These are phyloP conservation scores for Herpotrichia juniperi DNA, from an alignment of 2,329 filamentous ascomycete species.

Conservation along the genomic window DNA sequence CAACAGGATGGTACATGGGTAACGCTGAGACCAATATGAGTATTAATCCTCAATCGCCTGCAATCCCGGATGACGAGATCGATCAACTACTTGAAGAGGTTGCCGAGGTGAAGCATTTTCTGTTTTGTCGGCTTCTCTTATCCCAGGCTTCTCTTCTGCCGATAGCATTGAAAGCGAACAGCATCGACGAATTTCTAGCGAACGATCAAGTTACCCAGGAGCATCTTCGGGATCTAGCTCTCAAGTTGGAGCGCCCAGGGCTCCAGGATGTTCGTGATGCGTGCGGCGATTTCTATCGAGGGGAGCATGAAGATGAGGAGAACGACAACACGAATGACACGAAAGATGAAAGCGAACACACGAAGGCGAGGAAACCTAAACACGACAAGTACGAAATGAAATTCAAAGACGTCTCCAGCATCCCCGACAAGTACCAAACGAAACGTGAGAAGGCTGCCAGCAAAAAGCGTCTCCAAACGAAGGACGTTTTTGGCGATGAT, in stretches of 20 bases:
- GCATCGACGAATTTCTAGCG: constrained; percentile 53
- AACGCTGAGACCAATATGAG: constrained; percentile 42
- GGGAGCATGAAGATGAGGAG: constrained; percentile 43
- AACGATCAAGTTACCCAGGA: constrained; percentile 50
- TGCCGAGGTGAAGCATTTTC: constrained; percentile 55
- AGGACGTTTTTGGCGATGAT: constrained; percentile 8
- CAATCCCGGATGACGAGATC: constrained; percentile 52
- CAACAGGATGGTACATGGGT: constrained; percentile 40
- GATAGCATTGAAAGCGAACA: constrained; percentile 51
- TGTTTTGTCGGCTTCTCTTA: constrained; percentile 57
- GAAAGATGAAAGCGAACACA: constrained; percentile 4
- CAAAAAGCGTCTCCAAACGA: constrained; percentile 13
- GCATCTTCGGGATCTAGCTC: constrained; percentile 55
- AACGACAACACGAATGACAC: constrained; percentile 15
- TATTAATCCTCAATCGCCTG: constrained; percentile 40
- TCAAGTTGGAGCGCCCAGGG: constrained; percentile 56
- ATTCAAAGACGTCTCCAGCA: too few species aligned
- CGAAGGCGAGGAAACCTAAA: constrained; percentile 3
- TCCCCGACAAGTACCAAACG: constrained; percentile 30
- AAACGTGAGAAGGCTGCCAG: constrained; percentile 40
- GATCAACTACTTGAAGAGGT: constrained; percentile 52
- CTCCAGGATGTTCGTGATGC: constrained; percentile 59
- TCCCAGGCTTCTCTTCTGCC: constrained; percentile 54
- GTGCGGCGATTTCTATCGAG: constrained; percentile 56
- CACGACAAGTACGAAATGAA: constrained; percentile 4